A percentile compares a stretch with the other conserved stretches of the same genome.
These are phyloP conservation scores for Cardiospermum halicacabum DNA, from an alignment of 345 rosid species.

Conservation along the genomic window DNA sequence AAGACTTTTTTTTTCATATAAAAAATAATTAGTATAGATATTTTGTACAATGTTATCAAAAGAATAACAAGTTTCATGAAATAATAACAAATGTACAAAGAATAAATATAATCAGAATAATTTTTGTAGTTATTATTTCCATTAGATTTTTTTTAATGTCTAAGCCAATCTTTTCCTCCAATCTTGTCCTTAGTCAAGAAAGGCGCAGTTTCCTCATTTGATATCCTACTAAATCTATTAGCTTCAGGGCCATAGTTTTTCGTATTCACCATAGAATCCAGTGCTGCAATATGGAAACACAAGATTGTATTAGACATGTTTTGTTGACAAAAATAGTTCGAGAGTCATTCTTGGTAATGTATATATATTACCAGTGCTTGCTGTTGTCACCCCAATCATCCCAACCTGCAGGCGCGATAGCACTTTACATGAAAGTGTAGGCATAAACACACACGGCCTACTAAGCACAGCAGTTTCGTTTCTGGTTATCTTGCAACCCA, in stretches of 20 bases:
- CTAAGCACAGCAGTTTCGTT: constrained; percentile 43
- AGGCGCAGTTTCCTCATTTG: constrained; percentile 27
- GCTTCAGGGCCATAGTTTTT: constrained; percentile 60
- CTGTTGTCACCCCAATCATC: constrained; percentile 43
- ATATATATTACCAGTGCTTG: constrained; percentile 33
- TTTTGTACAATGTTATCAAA: background rate
- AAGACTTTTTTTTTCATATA: background rate
- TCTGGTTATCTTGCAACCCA: constrained; percentile 68
- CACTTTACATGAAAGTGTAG: constrained; percentile 42
- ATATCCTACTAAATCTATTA: constrained; percentile 29
- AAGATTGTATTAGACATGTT: background rate
- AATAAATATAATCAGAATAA: background rate
- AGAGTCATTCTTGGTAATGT: background rate
- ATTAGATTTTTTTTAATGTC: constrained; percentile 40
- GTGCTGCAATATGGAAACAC: constrained; percentile 27
- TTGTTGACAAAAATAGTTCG: background rate
- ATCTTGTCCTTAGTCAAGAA: constrained; percentile 45
- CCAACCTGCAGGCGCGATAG: constrained; percentile 58
- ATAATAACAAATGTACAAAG: background rate
- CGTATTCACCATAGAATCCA: constrained; percentile 53
- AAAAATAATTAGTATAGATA: background rate
- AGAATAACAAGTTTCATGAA: constrained; percentile 1
- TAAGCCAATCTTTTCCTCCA: constrained; percentile 56
- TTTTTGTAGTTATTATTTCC: constrained; percentile 18
- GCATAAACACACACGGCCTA: constrained; percentile 79